These are phyloP conservation scores for Emergomyces orientalis DNA, from an alignment of 2,329 filamentous ascomycete species.

Conservation along the genomic window DNA sequence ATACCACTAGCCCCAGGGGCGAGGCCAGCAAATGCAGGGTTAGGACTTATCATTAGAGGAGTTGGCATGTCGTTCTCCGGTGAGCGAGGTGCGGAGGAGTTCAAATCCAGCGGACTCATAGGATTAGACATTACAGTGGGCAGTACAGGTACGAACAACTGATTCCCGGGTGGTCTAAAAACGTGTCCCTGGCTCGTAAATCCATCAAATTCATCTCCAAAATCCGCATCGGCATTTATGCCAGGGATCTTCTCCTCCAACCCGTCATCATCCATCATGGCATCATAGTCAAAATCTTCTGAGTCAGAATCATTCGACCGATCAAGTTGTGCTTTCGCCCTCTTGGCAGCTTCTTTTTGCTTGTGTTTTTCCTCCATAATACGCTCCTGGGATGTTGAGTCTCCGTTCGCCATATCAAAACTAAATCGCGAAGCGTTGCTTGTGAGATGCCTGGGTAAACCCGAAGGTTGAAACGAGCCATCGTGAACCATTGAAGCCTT, in stretches of 20 bases:
- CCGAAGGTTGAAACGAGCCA: conserved; percentile 22
- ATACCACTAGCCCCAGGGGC: background rate
- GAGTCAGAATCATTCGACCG: conserved; percentile 32
- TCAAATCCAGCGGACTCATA: conserved; percentile 20
- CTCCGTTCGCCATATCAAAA: conserved; percentile 52
- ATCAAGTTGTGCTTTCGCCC: conserved; percentile 23
- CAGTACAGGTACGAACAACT: conserved; percentile 26
- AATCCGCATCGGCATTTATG: conserved; percentile 39
- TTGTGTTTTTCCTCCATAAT: conserved; percentile 55
- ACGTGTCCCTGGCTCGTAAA: conserved; percentile 22
- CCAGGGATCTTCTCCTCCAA: conserved; percentile 42
- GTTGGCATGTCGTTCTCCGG: background rate
- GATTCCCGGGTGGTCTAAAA: conserved; percentile 19
- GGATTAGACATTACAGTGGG: conserved; percentile 31
- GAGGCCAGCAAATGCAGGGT: background rate
- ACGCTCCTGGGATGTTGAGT: conserved; percentile 51
- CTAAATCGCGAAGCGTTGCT: conserved; percentile 57
- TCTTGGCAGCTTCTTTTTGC: conserved; percentile 41
- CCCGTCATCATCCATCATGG: conserved; percentile 34
- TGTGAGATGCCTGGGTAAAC: conserved; percentile 39
- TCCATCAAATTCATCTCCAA: conserved; percentile 28
- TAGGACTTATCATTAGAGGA: conserved; percentile 2
- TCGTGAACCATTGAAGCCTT: conserved; percentile 11
- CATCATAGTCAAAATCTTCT: conserved; percentile 39
- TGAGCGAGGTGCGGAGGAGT: conserved; percentile 6